Evolutionary conservation across 345 rosid genomes (phyloP), one percentile per base, ranked within the genome.

Genomic region (Populus ilicifolia): DNA sequence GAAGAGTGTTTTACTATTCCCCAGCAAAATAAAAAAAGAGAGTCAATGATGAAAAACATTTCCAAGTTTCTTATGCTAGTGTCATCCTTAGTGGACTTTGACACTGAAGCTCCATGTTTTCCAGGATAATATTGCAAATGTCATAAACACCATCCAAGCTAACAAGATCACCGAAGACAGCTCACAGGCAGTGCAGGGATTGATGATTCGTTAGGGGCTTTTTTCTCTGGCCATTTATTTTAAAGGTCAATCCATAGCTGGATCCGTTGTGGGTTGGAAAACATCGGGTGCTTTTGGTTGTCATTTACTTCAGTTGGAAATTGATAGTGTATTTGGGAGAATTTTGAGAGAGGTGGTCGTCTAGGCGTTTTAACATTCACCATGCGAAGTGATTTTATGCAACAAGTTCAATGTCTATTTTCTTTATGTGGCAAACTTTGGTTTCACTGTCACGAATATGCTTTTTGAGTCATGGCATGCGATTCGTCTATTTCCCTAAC

Each of bases 151-250:
- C 81, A 89, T 94, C 72, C 93, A 92, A 81, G 90, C 97, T 1
- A 94, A 89, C 88, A 92, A 96, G 94, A 78, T 84, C 69, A 84
- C 92, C 1, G 97, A 96, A 76, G 98, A 96, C 75, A 89, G 89
- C 48, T 77, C 97, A 36, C 97, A 89, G 78, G 84, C 91, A 39
- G 82, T 80, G 69, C 95, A 94, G 85, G 94, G 97, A 33, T 46
- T 90, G 82, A 46, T 64, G 66, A 86, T 83, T 80, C 98, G 91
- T 71, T 92, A 86, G 82, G 78, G 44, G 41, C 54, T 5, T 21
- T 56, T 44, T 44, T 30, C 64, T 27, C 3, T 38, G 10, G 18
- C 11, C 29, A 20, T 14, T 39, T 14, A 35, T 5, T 59, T 73
- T 16, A 2, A 33, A 30, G 73, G 76, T 36, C 30, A 38, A 48